Evolutionary conservation across 202 grass and related monocot genomes (phyloP).

Genomic region (Carex sylvatica): DNA sequence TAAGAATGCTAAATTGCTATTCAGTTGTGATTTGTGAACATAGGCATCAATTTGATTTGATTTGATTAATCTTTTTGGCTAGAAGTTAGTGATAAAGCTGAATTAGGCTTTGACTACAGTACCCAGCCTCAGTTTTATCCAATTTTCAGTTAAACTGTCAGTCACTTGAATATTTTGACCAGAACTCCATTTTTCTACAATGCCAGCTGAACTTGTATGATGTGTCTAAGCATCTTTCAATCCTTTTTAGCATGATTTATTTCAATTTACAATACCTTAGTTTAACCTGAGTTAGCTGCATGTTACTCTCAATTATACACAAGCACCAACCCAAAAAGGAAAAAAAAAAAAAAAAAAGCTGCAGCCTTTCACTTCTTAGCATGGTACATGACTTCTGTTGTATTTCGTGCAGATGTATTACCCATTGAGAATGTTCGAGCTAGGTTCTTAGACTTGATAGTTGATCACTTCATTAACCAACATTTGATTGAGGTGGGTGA

Average conservation of each 20-base stretch:
- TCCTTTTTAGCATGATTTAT: background rate
- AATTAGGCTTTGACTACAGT: background rate
- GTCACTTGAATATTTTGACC: background rate
- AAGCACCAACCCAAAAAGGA: background rate
- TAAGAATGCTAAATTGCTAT: background rate
- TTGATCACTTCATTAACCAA: conserved; percentile 66
- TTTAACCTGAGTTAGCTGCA: background rate
- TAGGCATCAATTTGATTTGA: background rate
- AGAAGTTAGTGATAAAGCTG: background rate
- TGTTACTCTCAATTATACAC: background rate
- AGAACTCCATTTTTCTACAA: background rate
- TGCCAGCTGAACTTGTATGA: background rate
- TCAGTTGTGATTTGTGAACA: background rate
- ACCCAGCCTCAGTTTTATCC: background rate
- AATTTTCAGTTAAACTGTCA: background rate
- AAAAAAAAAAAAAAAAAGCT: background rate
- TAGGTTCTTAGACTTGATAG: conserved; percentile 68
- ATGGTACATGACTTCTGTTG: conserved; percentile 9
- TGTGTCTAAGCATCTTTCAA: background rate
- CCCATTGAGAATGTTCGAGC: conserved; percentile 69
- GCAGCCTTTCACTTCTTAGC: background rate
- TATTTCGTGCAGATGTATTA: conserved; percentile 53
- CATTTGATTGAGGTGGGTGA: conserved; percentile 74
- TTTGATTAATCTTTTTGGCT: background rate
- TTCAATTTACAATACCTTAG: conserved; percentile 4